Evolutionary conservation across 306 rosid species (phyloP), one percentile per base, ranked within the genome.

Genomic region (Begonia loranthoides): DNA sequence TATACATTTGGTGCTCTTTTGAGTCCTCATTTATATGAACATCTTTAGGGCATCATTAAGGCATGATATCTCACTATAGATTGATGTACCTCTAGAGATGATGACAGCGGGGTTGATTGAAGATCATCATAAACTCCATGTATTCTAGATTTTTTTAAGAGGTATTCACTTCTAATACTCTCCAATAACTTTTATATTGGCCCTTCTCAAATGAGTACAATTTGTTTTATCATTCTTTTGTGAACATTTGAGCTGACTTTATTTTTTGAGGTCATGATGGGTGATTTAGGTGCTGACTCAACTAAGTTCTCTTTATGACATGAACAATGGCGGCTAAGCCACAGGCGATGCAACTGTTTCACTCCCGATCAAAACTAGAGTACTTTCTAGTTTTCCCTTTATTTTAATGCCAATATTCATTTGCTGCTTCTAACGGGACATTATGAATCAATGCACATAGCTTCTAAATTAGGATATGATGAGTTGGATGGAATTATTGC

Each of bases 41-140:
- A 52, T 58, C 43, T 33, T 43, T 2, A 90, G 95, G 76, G 92
- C 78, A 38, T 78, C 80, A 67, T 59, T 90, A 76, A 80, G 99
- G 76, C 72, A 90, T 57, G 94, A 94, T 60, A 78, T 90, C 68
- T 59, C 95, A 2, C 21, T 90, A 16, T 90, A 87, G 95, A 66
- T 90, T 66, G 95, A 90, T 71, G 72, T 85, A 52, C 99, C 95
- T 50, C 48, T 90, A 55, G 92, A 82, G 68, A 68, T 70, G 75
- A 72, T 78, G 51, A 83, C 83, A 21, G 66, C 67, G 61, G 82
- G 66, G 56, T 40, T 58, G 63, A 53, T 63, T 15, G 66, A 78
- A 69, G 64, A 83, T 58, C 75, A 19, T 61, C 52, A 49, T 66
- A 77, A 72, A 58, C 69, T 69, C 62, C 54, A 73, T 53, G 64